A percentile compares a stretch with the other conserved stretches of the same genome.
Conservation (phyloP, 176 grass and related monocot species). For the Avena sativa region DNA sequence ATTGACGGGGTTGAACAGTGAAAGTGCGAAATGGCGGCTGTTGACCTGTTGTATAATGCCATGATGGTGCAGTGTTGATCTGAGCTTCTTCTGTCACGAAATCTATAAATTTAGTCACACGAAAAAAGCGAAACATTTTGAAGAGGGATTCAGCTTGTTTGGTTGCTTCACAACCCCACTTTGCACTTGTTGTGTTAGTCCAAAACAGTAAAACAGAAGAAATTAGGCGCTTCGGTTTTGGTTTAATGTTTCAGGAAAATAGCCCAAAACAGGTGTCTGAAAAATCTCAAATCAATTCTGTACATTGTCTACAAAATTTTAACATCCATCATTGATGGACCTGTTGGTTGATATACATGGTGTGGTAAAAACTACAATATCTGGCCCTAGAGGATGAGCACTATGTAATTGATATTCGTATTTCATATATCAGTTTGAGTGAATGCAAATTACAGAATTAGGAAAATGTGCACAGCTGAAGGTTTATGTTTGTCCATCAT, state of each 20-base stretch:
- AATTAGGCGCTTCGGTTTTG: background rate
- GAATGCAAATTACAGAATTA: background rate
- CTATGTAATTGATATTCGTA: too few relatives aligned
- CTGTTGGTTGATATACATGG: background rate
- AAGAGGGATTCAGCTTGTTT: background rate
- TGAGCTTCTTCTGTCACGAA: background rate
- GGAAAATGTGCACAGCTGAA: background rate
- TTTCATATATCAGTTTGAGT: background rate
- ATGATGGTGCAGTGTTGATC: background rate
- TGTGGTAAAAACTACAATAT: constrained; percentile 8
- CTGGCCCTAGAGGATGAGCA: background rate
- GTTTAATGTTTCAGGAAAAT: background rate
- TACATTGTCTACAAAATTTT: background rate
- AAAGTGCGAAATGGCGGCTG: background rate
- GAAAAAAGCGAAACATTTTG: background rate
- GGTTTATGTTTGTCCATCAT: background rate
- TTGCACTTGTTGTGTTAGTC: background rate
- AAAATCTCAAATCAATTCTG: too few relatives aligned
- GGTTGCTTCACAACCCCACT: background rate
- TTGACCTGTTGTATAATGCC: background rate
- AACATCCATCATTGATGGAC: background rate
- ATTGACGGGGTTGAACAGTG: background rate
- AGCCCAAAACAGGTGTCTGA: background rate
- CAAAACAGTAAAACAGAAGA: background rate
- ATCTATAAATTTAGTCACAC: background rate